Conservation (phyloP, 176 grass and related monocot species). For the Ensete ventricosum region DNA sequence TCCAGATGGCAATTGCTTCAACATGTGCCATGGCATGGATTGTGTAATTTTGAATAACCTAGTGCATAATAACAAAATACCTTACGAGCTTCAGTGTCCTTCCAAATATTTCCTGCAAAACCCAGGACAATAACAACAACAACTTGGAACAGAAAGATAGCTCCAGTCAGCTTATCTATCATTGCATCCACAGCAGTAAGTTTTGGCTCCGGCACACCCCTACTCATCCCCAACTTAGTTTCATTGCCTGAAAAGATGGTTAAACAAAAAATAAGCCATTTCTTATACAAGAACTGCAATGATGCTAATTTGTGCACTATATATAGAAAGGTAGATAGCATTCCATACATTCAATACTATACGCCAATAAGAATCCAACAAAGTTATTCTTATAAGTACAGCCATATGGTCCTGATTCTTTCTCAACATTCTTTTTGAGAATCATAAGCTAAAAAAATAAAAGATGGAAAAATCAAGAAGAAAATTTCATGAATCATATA, state of each 20-base stretch:
- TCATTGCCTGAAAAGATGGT: slow-evolving; percentile 58
- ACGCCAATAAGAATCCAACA: background rate
- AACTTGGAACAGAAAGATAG: slow-evolving; percentile 87
- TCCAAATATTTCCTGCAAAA: slow-evolving; percentile 78
- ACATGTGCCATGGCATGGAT: too few species aligned
- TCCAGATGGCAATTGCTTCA: too few species aligned
- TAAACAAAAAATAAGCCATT: slow-evolving; percentile 13
- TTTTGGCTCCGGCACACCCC: slow-evolving; percentile 65
- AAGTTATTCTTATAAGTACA: background rate
- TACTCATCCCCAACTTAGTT: slow-evolving; percentile 90
- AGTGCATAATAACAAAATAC: slow-evolving; percentile 22
- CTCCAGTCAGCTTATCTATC: slow-evolving; percentile 79
- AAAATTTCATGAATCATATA: background rate
- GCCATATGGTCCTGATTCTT: background rate
- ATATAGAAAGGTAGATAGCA: background rate
- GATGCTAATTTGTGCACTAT: background rate
- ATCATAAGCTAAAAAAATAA: background rate
- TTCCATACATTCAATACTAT: background rate
- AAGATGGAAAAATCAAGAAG: background rate
- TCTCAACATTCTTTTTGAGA: background rate
- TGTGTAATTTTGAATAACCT: too few species aligned
- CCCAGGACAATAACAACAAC: slow-evolving; percentile 53
- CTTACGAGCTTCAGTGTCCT: slow-evolving; percentile 55
- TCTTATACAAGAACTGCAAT: background rate
- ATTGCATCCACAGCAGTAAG: slow-evolving; percentile 79